Evolutionary conservation across 2,329 filamentous ascomycete species (phyloP), one percentile per base, ranked within the genome.

Genomic region (Pseudogymnoascus sp.): DNA sequence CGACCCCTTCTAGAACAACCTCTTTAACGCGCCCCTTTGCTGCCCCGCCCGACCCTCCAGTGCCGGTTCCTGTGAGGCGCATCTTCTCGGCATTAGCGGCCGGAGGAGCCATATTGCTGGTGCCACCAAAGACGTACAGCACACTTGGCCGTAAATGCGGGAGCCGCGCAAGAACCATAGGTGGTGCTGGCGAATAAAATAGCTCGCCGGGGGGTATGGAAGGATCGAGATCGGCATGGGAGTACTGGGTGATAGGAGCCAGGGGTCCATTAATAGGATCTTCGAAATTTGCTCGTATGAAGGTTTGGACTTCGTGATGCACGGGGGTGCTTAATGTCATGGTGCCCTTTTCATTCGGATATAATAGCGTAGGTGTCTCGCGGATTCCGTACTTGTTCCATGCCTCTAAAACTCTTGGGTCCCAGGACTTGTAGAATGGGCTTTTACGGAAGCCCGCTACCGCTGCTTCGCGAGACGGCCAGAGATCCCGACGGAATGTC

Each of bases 281-380:
- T 0, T 69, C 60, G 67, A 69, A 84, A 63, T 82, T 82, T 0
- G 86, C 83, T 0, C 88, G 82, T 65, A 89, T 75, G 72, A 88
- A 94, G 1, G 87, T 91, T 70, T 90, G 87, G 62, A 94, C 88
- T 77, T 96, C 91, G 71, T 96, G 90, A 73, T 96, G 89, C 69
- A 92, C 91, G 0, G 90, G 87, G 0, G 93, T 97, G 1, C 84
- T 83, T 2, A 94, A 79, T 0, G 90, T 93, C 0, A 92, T 87
- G 35, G 80, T 75, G 13, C 75, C 72, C 10, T 70, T 70, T 6
- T 66, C 62, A 1, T 78, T 68, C 0, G 84, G 83, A 71, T 85
- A 82, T 13, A 87, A 69, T 6, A 71, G 69, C 0, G 89, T 91
- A 1, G 90, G 89, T 1, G 87, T 78, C 13, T 87, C 81, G n/a